These are phyloP conservation scores for Dendrobium officinale DNA, from an alignment of 106 monocot species.

Conservation along the genomic window DNA sequence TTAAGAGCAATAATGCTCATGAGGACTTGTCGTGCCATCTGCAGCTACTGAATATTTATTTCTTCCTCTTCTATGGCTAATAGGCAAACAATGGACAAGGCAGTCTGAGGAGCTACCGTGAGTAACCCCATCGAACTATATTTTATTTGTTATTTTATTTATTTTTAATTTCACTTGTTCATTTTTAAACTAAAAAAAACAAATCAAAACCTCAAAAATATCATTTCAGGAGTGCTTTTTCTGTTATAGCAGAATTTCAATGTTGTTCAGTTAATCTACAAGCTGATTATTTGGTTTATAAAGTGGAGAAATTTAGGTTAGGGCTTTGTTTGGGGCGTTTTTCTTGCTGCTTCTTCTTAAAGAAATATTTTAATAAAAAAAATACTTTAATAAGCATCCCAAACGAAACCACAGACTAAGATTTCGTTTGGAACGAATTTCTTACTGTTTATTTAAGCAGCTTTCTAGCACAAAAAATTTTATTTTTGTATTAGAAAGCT, in stretches of 20 bases:
- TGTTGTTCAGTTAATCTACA: neutral
- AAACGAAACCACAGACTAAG: too few relatives aligned
- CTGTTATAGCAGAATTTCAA: too few relatives aligned
- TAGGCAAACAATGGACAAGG: constrained; percentile 23
- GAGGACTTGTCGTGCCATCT: neutral
- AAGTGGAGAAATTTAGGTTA: neutral
- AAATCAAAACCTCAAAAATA: neutral
- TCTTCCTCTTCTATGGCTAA: neutral
- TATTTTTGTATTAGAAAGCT: too few relatives aligned
- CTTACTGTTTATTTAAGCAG: too few relatives aligned
- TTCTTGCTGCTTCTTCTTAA: too few relatives aligned
- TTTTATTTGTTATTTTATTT: neutral
- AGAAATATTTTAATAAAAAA: too few relatives aligned
- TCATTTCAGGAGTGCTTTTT: neutral
- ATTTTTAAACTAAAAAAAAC: neutral
- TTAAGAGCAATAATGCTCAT: neutral
- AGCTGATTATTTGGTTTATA: neutral
- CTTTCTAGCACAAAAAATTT: too few relatives aligned
- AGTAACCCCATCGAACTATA: constrained; percentile 3
- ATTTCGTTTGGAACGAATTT: too few relatives aligned
- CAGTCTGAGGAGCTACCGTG: constrained; percentile 33
- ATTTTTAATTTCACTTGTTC: neutral
- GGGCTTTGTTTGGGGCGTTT: too few relatives aligned
- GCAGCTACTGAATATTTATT: neutral
- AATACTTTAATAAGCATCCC: too few relatives aligned